Percentiles rank a stretch among this genome's conserved stretches.
phyloP scores from a whole-genome alignment of 2,329 filamentous ascomycete genomes.

The Neofusicoccum umdonicola region DNA sequence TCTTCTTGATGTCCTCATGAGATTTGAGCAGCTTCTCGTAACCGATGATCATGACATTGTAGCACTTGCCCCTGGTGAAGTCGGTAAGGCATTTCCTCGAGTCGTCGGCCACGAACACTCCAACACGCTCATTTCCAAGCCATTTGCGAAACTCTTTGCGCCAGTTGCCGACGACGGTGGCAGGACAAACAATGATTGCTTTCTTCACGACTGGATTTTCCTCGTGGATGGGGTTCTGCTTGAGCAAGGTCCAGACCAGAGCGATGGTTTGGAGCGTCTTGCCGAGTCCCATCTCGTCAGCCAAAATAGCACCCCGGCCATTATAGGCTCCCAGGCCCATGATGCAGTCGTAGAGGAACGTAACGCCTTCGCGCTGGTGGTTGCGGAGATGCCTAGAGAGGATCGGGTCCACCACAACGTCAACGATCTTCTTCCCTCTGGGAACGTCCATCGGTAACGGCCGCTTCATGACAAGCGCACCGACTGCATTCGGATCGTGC shows the following conservation, averaged over 20 bases:
- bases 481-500: constrained; percentile 59
- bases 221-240: constrained; percentile 66
- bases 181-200: constrained; percentile 70
- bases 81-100: constrained; percentile 61
- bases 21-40: constrained; percentile 68
- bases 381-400: constrained; percentile 61
- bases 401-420: constrained; percentile 70
- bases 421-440: constrained; percentile 64
- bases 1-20: constrained; percentile 63
- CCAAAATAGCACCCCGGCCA: constrained; percentile 68
- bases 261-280: constrained; percentile 73
- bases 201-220: constrained; percentile 63
- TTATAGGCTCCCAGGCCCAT: constrained; percentile 68
- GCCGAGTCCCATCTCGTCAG: constrained; percentile 74
- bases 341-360: constrained; percentile 72
- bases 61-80: constrained; percentile 66
- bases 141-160: constrained; percentile 71
- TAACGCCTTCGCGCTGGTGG: constrained; percentile 68
- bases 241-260: constrained; percentile 68
- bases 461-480: constrained; percentile 66
- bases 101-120: constrained; percentile 64
- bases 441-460: constrained; percentile 48
- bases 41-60: constrained; percentile 70
- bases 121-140: constrained; percentile 68
- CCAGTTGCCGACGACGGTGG: constrained; percentile 72